Conservation (phyloP, 129 eudicot genomes). For the Smallanthus sonchifolius region DNA sequence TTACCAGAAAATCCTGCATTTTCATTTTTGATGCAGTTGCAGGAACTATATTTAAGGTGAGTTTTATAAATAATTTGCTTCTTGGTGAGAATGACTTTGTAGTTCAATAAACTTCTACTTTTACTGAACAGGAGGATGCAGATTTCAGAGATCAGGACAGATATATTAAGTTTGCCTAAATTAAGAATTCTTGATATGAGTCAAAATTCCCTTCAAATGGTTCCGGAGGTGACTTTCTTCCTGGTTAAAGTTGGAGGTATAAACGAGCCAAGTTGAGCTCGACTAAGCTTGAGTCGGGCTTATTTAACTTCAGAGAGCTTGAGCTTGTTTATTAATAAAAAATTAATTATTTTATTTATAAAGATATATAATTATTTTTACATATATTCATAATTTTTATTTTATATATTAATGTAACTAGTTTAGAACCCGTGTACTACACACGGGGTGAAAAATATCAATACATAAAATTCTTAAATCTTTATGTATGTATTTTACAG, state of each 20-base stretch:
- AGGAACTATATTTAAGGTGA: conserved; percentile 90
- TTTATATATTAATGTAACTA: no score
- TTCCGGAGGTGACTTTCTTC: conserved; percentile 63
- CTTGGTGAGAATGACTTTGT: background rate
- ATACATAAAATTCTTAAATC: no score
- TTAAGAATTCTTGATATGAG: conserved; percentile 77
- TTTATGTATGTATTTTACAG: no score
- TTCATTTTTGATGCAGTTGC: conserved; percentile 60
- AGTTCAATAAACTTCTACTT: background rate
- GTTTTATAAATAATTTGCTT: background rate
- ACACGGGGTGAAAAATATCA: no score
- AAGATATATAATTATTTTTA: background rate
- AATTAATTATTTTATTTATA: background rate
- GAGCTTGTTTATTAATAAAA: background rate
- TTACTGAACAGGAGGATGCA: conserved; percentile 66
- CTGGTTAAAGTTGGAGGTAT: background rate
- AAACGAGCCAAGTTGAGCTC: background rate
- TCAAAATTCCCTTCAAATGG: conserved; percentile 62
- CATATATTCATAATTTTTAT: background rate
- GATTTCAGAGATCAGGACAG: conserved; percentile 62
- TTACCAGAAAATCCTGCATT: conserved; percentile 65
- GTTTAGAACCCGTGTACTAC: no score
- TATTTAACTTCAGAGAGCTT: background rate
- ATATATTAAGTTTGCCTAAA: conserved; percentile 42
- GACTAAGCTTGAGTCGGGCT: background rate